Evolutionary conservation across 2,329 filamentous ascomycete genomes (phyloP), one percentile per base, ranked within the genome.

Genomic region (Fusarium pilosicola): DNA sequence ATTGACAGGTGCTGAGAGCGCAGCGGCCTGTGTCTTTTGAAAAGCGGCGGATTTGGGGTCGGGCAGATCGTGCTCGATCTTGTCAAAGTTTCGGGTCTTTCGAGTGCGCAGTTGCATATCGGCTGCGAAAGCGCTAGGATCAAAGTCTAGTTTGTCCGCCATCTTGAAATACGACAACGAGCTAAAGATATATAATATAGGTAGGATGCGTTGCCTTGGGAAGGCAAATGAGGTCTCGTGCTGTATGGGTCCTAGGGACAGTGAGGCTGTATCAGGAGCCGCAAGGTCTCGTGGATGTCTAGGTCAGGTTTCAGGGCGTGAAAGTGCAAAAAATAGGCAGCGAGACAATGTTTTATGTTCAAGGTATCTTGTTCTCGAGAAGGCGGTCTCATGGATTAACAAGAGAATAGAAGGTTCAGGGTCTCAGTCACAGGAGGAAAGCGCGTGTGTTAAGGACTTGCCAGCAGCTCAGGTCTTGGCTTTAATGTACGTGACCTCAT

Each of bases 81-180:
- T 83, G 63, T 84, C 81, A 74, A 90, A 90, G 60, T 84, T 81
- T 61, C 84, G 82, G 64, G 86, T 81, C 74, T 82, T 81, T 73
- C 88, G 84, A 15, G 88, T 88, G 62, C 83, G 84, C 44, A 82
- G 68, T 80, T 89, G 87, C 84, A 89, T 86, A 38, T 84, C 84
- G 79, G 74, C 75, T 71, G 82, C 83, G 55, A 76, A 70, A 24
- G 77, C 68, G 41, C 77, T 77, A 15, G 80, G 74, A 28, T 66
- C 77, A 49, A 76, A 72, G 30, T 78, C 70, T 62, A 56, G 52
- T 54, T 70, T 65, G 58, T 73, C 68, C 46, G 74, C 69, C 76
- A 82, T 81, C 18, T 58, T 77, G 68, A 67, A 59, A 65, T 55
- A 20, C 18, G 24, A 49, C 32, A 42, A 46, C 42, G 55, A 45